phyloP scores from a whole-genome alignment of 2,329 filamentous ascomycete species.

The Triangularia verruculosa region DNA sequence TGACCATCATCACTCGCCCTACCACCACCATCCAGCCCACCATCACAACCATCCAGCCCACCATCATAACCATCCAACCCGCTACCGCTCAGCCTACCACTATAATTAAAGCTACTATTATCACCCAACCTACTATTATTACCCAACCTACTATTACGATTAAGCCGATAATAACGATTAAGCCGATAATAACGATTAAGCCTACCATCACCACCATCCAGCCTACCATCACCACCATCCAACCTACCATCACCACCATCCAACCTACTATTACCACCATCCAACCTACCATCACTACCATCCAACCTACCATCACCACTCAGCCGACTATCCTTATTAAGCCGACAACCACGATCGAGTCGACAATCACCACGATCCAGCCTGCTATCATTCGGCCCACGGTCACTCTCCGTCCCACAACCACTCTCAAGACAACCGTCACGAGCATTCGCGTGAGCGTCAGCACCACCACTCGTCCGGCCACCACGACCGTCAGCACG shows the following conservation, averaged over 20 bases:
- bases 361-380: not conserved
- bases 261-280: not conserved
- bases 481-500: not conserved
- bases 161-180: too few relatives aligned
- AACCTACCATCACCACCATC: not conserved
- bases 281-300: not conserved
- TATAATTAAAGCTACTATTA: not conserved
- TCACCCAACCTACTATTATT: not conserved
- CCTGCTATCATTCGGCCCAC: not conserved
- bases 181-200: not conserved
- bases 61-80: too few relatives aligned
- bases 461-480: not conserved
- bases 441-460: not conserved
- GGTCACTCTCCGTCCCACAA: not conserved
- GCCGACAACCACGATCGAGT: not conserved
- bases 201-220: not conserved
- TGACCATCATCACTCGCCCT: not conserved
- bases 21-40: not conserved
- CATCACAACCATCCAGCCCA: not conserved
- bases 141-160: not conserved
- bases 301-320: not conserved
- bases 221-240: not conserved
- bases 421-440: not conserved
- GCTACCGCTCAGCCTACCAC: not conserved
- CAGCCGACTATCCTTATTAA: not conserved